Conservation (phyloP, 352 stramenopile genomes). For the Phytophthora capsici region DNA sequence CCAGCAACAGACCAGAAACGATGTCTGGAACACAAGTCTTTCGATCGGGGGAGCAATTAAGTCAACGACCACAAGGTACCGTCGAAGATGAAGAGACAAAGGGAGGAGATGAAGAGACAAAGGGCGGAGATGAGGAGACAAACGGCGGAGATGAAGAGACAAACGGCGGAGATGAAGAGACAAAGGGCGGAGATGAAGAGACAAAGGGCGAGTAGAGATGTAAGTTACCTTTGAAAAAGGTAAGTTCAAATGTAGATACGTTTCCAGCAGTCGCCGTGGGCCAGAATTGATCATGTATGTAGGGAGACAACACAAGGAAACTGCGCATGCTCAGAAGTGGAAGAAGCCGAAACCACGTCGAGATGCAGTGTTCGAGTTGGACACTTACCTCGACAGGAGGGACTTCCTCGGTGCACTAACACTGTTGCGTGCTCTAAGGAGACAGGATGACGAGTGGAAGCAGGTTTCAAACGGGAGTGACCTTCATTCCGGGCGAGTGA, state of each 20-base stretch:
- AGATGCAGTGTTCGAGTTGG: constrained; percentile 41
- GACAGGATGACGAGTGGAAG: constrained; percentile 31
- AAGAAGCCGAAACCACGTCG: constrained; percentile 3
- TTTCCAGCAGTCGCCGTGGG: constrained; percentile 11
- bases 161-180: constrained; percentile 15
- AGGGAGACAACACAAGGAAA: constrained; percentile 13
- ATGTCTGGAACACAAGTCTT: constrained; percentile 11
- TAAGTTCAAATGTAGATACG: constrained; percentile 29
- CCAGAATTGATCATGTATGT: constrained; percentile 28
- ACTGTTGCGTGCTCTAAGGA: constrained; percentile 37
- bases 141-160: not conserved
- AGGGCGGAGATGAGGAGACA: constrained; percentile 8
- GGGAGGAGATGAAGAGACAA: constrained; percentile 8
- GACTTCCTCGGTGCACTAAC: constrained; percentile 60
- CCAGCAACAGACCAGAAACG: constrained; percentile 4
- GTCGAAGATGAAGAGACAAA: constrained; percentile 1
- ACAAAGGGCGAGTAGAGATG: constrained; percentile 26
- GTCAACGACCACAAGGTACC: not conserved
- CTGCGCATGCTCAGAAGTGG: not conserved
- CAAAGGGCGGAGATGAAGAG: constrained; percentile 27
- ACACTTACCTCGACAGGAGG: constrained; percentile 46
- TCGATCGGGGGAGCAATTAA: not conserved
- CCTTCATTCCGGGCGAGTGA: constrained; percentile 26
- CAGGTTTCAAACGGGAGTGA: not conserved
- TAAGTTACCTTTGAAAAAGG: constrained; percentile 2